A percentile compares a stretch with the other conserved stretches of the same genome.
phyloP scores from a whole-genome alignment of 2,329 filamentous ascomycete genomes.

The Tolypocladium sp. region DNA sequence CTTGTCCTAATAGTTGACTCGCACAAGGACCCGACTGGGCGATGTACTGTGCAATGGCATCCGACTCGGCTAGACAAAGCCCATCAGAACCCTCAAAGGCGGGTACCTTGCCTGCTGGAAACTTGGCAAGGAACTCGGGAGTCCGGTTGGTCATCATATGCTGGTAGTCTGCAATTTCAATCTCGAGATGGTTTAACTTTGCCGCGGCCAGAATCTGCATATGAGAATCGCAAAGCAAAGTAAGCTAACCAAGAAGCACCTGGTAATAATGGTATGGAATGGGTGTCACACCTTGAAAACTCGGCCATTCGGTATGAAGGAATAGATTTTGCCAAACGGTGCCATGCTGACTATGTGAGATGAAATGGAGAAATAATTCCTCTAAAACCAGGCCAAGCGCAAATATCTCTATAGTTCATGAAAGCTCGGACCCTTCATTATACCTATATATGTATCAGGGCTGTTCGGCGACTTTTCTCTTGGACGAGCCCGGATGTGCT shows the following conservation, averaged over 20 bases:
- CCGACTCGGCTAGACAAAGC: not conserved
- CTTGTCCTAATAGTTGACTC: not conserved
- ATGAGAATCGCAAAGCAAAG: not conserved
- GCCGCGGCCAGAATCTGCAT: constrained; percentile 1
- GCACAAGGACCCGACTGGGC: not conserved
- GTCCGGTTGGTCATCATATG: constrained; percentile 1
- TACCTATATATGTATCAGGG: not conserved
- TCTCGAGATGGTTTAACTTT: constrained; percentile 1
- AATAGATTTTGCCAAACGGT: not conserved
- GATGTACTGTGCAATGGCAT: not conserved
- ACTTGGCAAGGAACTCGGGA: not conserved
- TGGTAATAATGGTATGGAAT: not conserved
- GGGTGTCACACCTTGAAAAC: not conserved
- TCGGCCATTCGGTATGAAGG: constrained; percentile 1
- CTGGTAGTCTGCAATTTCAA: constrained; percentile 1
- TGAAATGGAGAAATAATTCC: not conserved
- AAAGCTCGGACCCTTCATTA: not conserved
- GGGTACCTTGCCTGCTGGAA: not conserved
- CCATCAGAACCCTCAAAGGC: constrained; percentile 1
- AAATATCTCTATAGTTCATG: not conserved
- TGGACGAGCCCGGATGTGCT: too few species aligned
- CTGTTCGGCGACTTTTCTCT: not conserved
- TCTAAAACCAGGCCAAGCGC: not conserved
- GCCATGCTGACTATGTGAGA: not conserved
- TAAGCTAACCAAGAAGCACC: not conserved